Evolutionary conservation across 2,329 filamentous ascomycete species (phyloP), one percentile per base, ranked within the genome.

Genomic region (Sporothrix dimorphospora): DNA sequence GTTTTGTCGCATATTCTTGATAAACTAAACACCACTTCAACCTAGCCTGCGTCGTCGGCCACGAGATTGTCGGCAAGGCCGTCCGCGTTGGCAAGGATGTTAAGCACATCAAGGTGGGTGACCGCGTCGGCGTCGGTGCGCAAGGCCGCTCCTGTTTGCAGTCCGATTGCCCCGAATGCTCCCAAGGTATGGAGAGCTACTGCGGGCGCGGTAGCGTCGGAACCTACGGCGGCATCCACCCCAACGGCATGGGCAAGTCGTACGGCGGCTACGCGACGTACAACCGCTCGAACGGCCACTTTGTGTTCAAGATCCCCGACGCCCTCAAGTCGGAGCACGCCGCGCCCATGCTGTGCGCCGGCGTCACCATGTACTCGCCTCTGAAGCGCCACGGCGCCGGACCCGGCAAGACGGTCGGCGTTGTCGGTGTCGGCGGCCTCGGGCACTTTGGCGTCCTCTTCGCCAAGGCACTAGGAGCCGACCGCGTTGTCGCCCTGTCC

Each of bases 31-130:
- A 34, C 68, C 57, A 42, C 73, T 34, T 3, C 30, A 34, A 6
- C 73, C n/a, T n/a, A 80, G 83, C 84, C 27, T 85, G 84, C 76
- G 86, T 87, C 55, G 87, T 89, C 34, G 89, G 89, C 70, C 89
- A 91, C 78, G 89, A 91, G 76, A 91, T 91, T 59, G 85, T 91
- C 74, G 89, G 89, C 59, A 85, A 81, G 7, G 86, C 85, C 7
- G 84, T 87, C 30, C 85, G 85, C 38, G 82, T 90, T 49, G 89
- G 88, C 45, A 80, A 80, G 30, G 77, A 84, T 61, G 84, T 83
- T 14, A 81, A 79, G 24, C 77, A 78, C 47, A 45, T 92, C 79
- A 61, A 70, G 68, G 63, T 72, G 3, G 75, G 75, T 69, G 75
- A 76, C 74, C 71, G 72, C 14, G 75, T 76, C 53, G 75, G 75